Conservation (phyloP, 2,329 filamentous ascomycete genomes). For the Exophiala viscosa region DNA sequence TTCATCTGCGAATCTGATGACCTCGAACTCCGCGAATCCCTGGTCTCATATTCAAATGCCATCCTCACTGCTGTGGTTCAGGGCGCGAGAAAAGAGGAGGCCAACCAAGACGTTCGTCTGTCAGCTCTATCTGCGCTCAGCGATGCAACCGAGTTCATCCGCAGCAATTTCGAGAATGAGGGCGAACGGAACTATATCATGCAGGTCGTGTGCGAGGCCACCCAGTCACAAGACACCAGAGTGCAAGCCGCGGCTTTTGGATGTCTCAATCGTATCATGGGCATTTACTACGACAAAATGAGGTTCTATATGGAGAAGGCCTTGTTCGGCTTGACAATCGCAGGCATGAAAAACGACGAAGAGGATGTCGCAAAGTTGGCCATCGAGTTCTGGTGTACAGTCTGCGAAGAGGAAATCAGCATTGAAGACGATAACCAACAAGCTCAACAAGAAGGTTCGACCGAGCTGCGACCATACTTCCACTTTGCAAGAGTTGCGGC, state of each 20-base stretch:
- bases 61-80: slow-evolving; percentile 97
- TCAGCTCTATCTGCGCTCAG: slow-evolving; percentile 91
- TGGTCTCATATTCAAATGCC: slow-evolving; percentile 88
- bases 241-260: slow-evolving; percentile 97
- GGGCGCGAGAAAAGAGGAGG: slow-evolving; percentile 93
- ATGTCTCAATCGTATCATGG: slow-evolving; percentile 98
- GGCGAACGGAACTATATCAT: slow-evolving; percentile 99
- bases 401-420: slow-evolving; percentile 95
- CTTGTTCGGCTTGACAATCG: slow-evolving; percentile 91
- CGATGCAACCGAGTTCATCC: slow-evolving; percentile 95
- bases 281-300: slow-evolving; percentile 99
- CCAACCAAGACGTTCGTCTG: slow-evolving; percentile 82
- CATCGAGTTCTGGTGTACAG: slow-evolving; percentile 99
- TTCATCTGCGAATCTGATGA: slow-evolving; percentile 98
- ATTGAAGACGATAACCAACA: slow-evolving; percentile 96
- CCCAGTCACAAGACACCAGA: slow-evolving; percentile 82
- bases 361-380: slow-evolving; percentile 98
- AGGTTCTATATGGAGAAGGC: slow-evolving; percentile 99
- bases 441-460: slow-evolving; percentile 66
- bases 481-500: slow-evolving; percentile 93
- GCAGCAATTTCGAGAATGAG: slow-evolving; percentile 98
- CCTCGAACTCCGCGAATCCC: slow-evolving; percentile 71
- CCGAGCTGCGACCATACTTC: slow-evolving; percentile 87
- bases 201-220: slow-evolving; percentile 99
- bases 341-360: slow-evolving; percentile 97